A percentile compares a stretch with the other conserved stretches of the same genome.
These are phyloP conservation scores for Trichoderma citrinoviride DNA, from an alignment of 2,329 filamentous ascomycete genomes.

Conservation along the genomic window DNA sequence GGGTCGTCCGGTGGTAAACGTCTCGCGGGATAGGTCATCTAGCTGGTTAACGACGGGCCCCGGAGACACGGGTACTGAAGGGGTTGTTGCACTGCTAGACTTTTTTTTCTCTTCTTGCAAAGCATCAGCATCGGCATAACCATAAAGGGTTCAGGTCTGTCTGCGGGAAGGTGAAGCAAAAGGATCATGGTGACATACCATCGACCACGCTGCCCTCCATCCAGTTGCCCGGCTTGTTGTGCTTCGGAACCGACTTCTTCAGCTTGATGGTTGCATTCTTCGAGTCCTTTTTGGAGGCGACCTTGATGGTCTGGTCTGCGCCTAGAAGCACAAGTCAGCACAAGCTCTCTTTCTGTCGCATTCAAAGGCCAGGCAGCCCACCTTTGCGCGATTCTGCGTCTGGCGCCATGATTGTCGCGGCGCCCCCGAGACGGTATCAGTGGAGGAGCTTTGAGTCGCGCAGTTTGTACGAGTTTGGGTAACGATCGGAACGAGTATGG, in stretches of 20 bases:
- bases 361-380: constrained; percentile 23
- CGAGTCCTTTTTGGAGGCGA: constrained; percentile 55
- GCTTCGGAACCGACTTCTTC: constrained; percentile 61
- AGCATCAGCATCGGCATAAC: neutral
- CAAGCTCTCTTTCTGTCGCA: neutral
- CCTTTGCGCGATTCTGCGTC: constrained; percentile 33
- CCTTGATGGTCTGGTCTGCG: constrained; percentile 61
- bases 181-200: constrained; percentile 43
- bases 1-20: constrained; percentile 78
- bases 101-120: constrained; percentile 57
- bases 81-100: constrained; percentile 42
- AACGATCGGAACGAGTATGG: neutral
- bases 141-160: neutral
- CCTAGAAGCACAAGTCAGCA: constrained; percentile 33
- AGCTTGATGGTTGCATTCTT: constrained; percentile 58
- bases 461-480: neutral
- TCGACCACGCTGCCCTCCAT: constrained; percentile 63
- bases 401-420: constrained; percentile 24
- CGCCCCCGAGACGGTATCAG: neutral
- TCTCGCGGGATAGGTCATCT: constrained; percentile 71
- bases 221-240: constrained; percentile 68
- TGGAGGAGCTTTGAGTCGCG: neutral
- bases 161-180: neutral
- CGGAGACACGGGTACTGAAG: constrained; percentile 46
- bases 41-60: constrained; percentile 63